Conservation (phyloP, 108 stramenopile genomes). For the Asterionellopsis glacialis region DNA sequence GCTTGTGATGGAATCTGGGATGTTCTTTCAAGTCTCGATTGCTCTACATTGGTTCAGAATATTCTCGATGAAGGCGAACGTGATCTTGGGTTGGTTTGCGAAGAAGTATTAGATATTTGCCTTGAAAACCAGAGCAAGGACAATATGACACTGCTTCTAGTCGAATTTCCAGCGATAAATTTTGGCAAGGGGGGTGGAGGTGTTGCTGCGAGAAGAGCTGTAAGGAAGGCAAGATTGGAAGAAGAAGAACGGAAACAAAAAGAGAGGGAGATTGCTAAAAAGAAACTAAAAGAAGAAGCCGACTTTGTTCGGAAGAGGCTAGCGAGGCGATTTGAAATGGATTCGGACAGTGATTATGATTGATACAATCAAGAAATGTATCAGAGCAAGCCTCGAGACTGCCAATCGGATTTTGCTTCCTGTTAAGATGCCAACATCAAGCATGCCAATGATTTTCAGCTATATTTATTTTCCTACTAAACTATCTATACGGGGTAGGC, state of each 20-base stretch:
- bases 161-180: slow-evolving; percentile 32
- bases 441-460: too few relatives aligned
- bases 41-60: slow-evolving; percentile 49
- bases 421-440: too few relatives aligned
- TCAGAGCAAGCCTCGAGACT: too few relatives aligned
- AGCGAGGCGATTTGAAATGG: neutral
- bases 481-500: too few relatives aligned
- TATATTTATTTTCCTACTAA: too few relatives aligned
- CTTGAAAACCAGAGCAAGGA: slow-evolving; percentile 56
- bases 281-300: neutral
- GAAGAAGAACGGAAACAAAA: neutral
- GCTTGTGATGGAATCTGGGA: slow-evolving; percentile 90
- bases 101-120: slow-evolving; percentile 48
- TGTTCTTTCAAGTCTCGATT: slow-evolving; percentile 52
- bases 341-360: neutral
- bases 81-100: neutral
- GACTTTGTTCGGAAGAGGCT: neutral
- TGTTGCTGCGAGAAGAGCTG: neutral
- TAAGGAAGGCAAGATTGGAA: neutral
- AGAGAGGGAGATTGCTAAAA: neutral
- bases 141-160: slow-evolving; percentile 63
- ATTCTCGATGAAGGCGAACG: slow-evolving; percentile 19
- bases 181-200: neutral
- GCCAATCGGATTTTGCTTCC: too few relatives aligned
- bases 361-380: too few relatives aligned